Base-by-base conservation (phyloP, 306 rosid species). In the Boehmeria nivea region DNA sequence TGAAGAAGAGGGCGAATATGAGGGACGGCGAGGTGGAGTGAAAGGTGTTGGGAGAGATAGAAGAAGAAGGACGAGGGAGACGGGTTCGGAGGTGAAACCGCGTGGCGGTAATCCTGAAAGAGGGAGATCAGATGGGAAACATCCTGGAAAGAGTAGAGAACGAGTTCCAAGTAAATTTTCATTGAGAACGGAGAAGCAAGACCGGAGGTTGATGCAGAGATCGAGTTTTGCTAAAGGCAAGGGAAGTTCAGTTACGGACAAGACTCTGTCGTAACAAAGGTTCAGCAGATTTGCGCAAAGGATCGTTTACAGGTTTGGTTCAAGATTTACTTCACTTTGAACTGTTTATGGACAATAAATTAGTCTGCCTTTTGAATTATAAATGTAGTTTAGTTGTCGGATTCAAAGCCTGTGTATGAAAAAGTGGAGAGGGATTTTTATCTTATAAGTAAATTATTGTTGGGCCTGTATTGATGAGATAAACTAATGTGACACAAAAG, bases 21-120 rank as follows among this genome's bases (percentile, higher is more conserved):
- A 23, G 44, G 56, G 68, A 37, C 21, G 4, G 25, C 60, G 63
- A 21, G 66, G 26, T 27, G 27, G 47, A 53, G 51, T 6, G 31
- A 66, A 60, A 76, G 45, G 50, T 57, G 57, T 18, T 54, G 50
- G n/a, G 13, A 61, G 23, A 44, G 53, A 34, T 52, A 23, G 31
- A 17, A 57, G 67, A 60, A 60, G 63, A 23, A 62, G 65, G 61
- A 36, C n/a, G 24, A 38, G 63, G 68, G 60, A 40, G n/a, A 16
- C 57, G 28, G 3, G 47, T 46, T 28, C 24, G 33, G 42, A 70
- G 39, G n/a, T n/a, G n/a, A n/a, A n/a, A n/a, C n/a, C n/a, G n/a
- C n/a, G n/a, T n/a, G n/a, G n/a, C n/a, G n/a, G n/a, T n/a, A n/a
- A n/a, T n/a, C n/a, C n/a, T n/a, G 50, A 9, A 8, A 19, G 12